A percentile compares a stretch with the other conserved stretches of the same genome.
These are phyloP conservation scores for Mortierella sp. DNA, from an alignment of 371 early-diverging fungal genomes.

Conservation along the genomic window DNA sequence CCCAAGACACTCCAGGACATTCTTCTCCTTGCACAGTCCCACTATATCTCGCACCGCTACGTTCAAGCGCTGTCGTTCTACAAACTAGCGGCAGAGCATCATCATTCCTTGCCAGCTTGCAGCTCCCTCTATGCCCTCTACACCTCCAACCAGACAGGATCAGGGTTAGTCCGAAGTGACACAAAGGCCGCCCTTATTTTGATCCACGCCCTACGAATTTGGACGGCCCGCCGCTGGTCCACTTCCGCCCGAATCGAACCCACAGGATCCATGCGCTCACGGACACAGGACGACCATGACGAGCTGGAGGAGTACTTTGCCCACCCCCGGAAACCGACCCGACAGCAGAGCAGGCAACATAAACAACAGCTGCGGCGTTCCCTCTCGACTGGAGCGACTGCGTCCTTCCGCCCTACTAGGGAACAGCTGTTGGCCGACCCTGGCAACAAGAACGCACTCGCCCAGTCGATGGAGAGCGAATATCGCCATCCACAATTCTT, in stretches of 20 bases:
- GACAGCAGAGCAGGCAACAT: background rate
- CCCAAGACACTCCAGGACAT: constrained; percentile 45
- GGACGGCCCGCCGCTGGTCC: constrained; percentile 49
- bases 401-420: constrained; percentile 5
- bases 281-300: constrained; percentile 27
- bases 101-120: constrained; percentile 49
- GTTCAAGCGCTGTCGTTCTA: constrained; percentile 42
- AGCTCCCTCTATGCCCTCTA: constrained; percentile 51
- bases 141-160: constrained; percentile 32
- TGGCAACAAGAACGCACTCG: background rate
- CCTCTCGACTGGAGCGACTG: constrained; percentile 6
- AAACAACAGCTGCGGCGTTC: background rate
- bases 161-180: constrained; percentile 45
- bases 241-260: constrained; percentile 12
- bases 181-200: constrained; percentile 38
- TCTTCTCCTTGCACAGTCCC: constrained; percentile 49
- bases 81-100: constrained; percentile 39
- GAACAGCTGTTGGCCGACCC: background rate
- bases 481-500: constrained; percentile 30
- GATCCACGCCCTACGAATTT: constrained; percentile 49
- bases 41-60: constrained; percentile 54
- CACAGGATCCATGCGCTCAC: constrained; percentile 20
- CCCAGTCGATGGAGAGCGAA: constrained; percentile 39
- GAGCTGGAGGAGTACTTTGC: constrained; percentile 53
- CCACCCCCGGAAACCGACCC: constrained; percentile 20